Evolutionary conservation across 805 yeast species (phyloP).

Genomic region (Wickerhamiella slavikovae): DNA sequence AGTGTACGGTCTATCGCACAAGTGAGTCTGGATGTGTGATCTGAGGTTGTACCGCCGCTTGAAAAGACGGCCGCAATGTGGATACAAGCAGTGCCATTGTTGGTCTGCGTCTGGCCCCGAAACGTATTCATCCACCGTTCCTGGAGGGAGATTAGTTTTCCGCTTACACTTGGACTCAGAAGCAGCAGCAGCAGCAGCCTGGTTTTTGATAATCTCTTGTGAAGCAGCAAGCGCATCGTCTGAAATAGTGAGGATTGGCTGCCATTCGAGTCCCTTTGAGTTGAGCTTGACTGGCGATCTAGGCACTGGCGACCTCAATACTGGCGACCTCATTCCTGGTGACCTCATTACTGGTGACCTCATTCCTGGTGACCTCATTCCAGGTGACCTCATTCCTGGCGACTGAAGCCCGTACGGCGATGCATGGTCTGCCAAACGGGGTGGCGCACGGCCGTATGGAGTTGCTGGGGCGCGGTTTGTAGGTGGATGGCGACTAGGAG

Average conservation of each 20-base stretch:
- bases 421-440: too few species aligned
- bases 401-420: too few species aligned
- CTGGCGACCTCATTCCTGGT: too few species aligned
- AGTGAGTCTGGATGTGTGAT: slow-evolving; percentile 91
- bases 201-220: slow-evolving; percentile 16
- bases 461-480: too few species aligned
- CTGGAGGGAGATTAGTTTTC: slow-evolving; percentile 61
- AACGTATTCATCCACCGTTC: slow-evolving; percentile 68
- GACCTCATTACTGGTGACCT: too few species aligned
- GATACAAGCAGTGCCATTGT: slow-evolving; percentile 51
- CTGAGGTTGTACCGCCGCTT: slow-evolving; percentile 79
- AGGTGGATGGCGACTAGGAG: too few species aligned
- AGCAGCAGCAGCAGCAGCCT: slow-evolving; percentile 8
- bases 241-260: slow-evolving; percentile 19
- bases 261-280: slow-evolving; percentile 21
- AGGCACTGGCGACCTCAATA: too few species aligned
- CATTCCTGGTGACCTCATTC: too few species aligned
- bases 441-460: too few species aligned
- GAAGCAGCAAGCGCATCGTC: slow-evolving; percentile 15
- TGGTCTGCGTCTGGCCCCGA: slow-evolving; percentile 59
- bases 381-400: too few species aligned
- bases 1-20: slow-evolving; percentile 78
- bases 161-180: slow-evolving; percentile 20
- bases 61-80: slow-evolving; percentile 64
- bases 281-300: slow-evolving; percentile 3